Evolutionary conservation across 2,329 filamentous ascomycete genomes (phyloP).

Genomic region (Colletotrichum caudatum): DNA sequence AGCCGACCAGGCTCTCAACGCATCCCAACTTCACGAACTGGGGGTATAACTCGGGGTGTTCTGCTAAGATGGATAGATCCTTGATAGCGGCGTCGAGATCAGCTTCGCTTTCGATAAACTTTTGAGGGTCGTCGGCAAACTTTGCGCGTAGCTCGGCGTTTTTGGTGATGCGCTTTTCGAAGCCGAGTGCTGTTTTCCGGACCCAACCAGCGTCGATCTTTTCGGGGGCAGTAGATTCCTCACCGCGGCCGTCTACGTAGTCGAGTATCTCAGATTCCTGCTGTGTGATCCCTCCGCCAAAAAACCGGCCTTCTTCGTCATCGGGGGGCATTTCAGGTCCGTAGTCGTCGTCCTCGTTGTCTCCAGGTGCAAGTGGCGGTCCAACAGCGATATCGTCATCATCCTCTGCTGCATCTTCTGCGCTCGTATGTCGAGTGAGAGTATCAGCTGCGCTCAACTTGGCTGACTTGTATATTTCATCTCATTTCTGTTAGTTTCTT

Average conservation of each 20-base stretch:
- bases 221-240: constrained; percentile 64
- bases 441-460: constrained; percentile 61
- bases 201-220: constrained; percentile 89
- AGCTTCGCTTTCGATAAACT: constrained; percentile 87
- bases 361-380: constrained; percentile 60
- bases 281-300: constrained; percentile 88
- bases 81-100: constrained; percentile 93
- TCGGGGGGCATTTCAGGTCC: constrained; percentile 57
- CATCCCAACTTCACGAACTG: constrained; percentile 84
- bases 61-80: constrained; percentile 84
- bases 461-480: constrained; percentile 73
- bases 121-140: constrained; percentile 82
- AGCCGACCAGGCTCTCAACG: constrained; percentile 78
- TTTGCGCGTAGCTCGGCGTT: constrained; percentile 91
- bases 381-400: constrained; percentile 63
- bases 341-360: constrained; percentile 57
- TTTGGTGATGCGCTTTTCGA: constrained; percentile 91
- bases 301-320: constrained; percentile 95
- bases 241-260: constrained; percentile 75
- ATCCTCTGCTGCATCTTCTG: constrained; percentile 58
- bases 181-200: constrained; percentile 81
- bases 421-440: constrained; percentile 58
- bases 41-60: constrained; percentile 85
- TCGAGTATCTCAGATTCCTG: constrained; percentile 87
- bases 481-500: constrained; percentile 50